Evolutionary conservation across 805 yeast species (phyloP).

Genomic region (Metschnikowia henanensis): DNA sequence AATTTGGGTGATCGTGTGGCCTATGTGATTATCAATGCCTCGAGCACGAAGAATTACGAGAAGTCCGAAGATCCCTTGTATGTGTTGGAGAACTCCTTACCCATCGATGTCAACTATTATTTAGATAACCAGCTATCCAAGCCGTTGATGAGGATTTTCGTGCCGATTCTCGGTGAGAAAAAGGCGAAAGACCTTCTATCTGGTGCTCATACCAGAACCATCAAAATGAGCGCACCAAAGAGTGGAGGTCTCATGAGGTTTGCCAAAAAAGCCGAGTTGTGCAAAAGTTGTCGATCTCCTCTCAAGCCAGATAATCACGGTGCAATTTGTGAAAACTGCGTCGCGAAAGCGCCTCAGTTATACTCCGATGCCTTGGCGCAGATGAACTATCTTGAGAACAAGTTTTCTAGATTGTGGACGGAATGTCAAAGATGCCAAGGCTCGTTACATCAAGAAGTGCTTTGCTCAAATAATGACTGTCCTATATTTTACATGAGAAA

Average conservation of each 20-base stretch:
- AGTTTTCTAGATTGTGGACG: constrained; percentile 91
- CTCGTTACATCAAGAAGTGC: constrained; percentile 89
- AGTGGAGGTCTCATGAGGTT: constrained; percentile 90
- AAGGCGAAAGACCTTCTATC: constrained; percentile 77
- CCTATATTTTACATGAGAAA: constrained; percentile 97
- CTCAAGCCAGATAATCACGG: constrained; percentile 60
- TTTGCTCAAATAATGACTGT: constrained; percentile 95
- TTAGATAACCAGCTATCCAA: constrained; percentile 90
- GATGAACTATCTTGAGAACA: constrained; percentile 76
- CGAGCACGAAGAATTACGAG: constrained; percentile 86
- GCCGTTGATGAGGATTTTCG: constrained; percentile 90
- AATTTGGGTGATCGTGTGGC: constrained; percentile 98
- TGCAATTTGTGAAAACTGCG: constrained; percentile 81
- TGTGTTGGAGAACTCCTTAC: constrained; percentile 87
- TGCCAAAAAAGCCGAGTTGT: constrained; percentile 83
- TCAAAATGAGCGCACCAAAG: constrained; percentile 70
- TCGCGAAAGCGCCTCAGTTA: constrained; percentile 62
- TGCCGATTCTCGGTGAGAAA: constrained; percentile 88
- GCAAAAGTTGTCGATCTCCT: constrained; percentile 87
- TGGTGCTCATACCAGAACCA: constrained; percentile 82
- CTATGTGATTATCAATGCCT: constrained; percentile 80
- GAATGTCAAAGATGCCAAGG: constrained; percentile 99
- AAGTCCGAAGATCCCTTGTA: constrained; percentile 96
- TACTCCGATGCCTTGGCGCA: constrained; percentile 81
- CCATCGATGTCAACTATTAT: constrained; percentile 93